Base-by-base conservation (phyloP, 352 stramenopile species). In the Blastocystis sp. region DNA sequence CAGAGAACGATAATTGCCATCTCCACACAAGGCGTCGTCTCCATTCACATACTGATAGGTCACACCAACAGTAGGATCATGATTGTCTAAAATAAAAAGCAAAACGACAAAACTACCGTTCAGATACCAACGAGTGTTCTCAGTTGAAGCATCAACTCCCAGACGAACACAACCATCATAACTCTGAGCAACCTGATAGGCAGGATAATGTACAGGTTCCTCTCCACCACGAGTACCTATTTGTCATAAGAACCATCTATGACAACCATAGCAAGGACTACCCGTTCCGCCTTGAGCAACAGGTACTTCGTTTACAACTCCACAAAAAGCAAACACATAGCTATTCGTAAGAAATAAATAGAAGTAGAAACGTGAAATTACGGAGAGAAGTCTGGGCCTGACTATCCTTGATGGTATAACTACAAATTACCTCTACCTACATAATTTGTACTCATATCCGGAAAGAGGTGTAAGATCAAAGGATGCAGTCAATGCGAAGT, bases 31-130 rank as follows among this genome's bases (percentile, higher is more conserved):
- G 51, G 32, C 35, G 3, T 86, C 75, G 39, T 86, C 75, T 27
- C 75, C 75, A 77, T 75, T 75, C 16, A 75, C 71, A 51, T 86
- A 86, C 14, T n/a, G 24, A 37, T 86, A 86, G n/a, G 29, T 66
- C 24, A 86, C 39, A 74, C 75, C 75, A 19, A 86, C 75, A 9
- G 75, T 75, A 5, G 75, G 75, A 77, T 86, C 75, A 1, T 32
- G 27, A 1, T 42, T 24, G 49, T 86, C 75, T 49, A 86, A 39
- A 27, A 35, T n/a, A 56, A 39, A 56, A 29, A 78, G 19, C 69
- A 6, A 37, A 65, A 9, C 6, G 24, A 16, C 7, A 54, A 9
- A 49, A 21, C 7, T 11, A 78, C 67, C 52, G 58, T 39, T 65
- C 57, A 75, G 37, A 49, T 5, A 73, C 57, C 61, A 86, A 37